Conservation (phyloP, 495 filamentous ascomycete genomes). For the Hyaloscypha bicolor region DNA sequence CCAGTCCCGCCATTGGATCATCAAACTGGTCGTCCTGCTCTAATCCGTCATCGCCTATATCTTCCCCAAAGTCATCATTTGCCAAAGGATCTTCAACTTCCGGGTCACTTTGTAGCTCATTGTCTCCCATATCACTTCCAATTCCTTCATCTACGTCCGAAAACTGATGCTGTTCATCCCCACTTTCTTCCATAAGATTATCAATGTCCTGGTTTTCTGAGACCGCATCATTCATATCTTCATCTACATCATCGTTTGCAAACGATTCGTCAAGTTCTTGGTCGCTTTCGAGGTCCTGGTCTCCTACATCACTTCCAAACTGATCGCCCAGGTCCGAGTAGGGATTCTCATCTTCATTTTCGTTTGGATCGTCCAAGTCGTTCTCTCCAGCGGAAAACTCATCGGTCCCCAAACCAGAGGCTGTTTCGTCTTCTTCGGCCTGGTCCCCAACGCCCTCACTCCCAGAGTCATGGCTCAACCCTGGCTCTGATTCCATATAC, state of each 20-base stretch:
- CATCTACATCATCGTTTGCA: neutral
- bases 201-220: neutral
- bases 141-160: too few relatives aligned
- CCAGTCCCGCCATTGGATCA: neutral
- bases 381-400: constrained; percentile 1
- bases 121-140: too few relatives aligned
- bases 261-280: neutral
- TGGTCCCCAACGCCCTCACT: too few relatives aligned
- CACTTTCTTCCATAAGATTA: too few relatives aligned
- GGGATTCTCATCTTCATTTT: neutral
- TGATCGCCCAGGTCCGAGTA: neutral
- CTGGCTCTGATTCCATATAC: too few relatives aligned
- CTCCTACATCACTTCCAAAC: neutral
- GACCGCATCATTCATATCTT: neutral
- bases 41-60: too few relatives aligned
- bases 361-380: neutral
- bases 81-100: too few relatives aligned
- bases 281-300: neutral
- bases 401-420: too few relatives aligned
- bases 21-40: neutral
- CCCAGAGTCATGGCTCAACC: too few relatives aligned
- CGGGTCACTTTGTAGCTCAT: too few relatives aligned
- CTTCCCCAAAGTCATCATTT: too few relatives aligned
- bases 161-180: too few relatives aligned
- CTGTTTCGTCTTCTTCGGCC: neutral